Base-by-base conservation (phyloP, 192 early-diverging fungal genomes). In the Allomyces javanicus region DNA sequence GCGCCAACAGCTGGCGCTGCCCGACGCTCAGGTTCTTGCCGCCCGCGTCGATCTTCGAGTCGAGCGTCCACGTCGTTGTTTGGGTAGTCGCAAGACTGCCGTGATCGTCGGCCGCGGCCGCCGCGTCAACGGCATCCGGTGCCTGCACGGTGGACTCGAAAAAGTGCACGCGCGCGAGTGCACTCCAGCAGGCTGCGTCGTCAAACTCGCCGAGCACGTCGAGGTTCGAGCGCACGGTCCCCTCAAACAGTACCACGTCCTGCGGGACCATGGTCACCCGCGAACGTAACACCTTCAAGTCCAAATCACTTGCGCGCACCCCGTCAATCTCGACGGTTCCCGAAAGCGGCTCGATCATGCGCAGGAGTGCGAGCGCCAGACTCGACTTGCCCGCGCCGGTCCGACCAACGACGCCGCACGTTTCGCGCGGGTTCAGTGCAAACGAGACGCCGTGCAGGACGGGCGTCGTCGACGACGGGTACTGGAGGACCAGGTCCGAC, bases 231-330 rank as follows among this genome's bases (percentile, higher is more conserved):
- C 92, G 78, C 25, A 94, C 72, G 10, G 88, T 83, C 58, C 88
- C 88, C 66, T 81, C 79, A 72, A 90, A 88, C 65, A 89, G 73
- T 14, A 89, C 79, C 5, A 89, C 89, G 61, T 95, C 93, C 75
- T 97, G 92, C 44, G 93, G 92, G 69, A 97, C 91, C 61, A 97
- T 88, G 0, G 91, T 87, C 62, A 97, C 65, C 43, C 79, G 75
- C 24, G 79, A 74, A 19, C 94, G 83, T 68, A 97, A 75, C 44
- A 90, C 86, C 64, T 89, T 80, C 65, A 91, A 68, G 23, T 87
- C 84, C 58, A 94, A 72, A n/a, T 75, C 70, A 0, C 78, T 69
- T 44, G 92, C 87, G 68, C 92, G 83, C 24, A 91, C 70, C 62
- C 77, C 83, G 67, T 95, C 92, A 50, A 95, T 79, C 0, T 69